These are phyloP conservation scores for Pseudozyma flocculosa DNA, from an alignment of 1,284 basidiomycete genomes.

Conservation along the genomic window DNA sequence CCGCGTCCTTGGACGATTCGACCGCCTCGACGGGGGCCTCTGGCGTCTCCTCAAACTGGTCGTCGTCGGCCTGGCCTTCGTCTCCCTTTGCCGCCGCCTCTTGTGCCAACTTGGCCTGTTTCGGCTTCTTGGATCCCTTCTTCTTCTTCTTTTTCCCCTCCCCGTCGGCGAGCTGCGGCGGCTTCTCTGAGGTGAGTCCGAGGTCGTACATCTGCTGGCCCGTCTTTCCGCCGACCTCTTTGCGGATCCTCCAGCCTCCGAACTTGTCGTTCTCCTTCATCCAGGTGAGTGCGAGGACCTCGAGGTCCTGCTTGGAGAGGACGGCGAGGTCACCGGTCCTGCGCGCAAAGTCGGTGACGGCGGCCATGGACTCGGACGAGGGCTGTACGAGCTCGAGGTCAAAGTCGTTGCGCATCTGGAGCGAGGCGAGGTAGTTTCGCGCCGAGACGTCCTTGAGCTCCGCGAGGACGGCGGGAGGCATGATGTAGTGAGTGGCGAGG, in stretches of 20 bases:
- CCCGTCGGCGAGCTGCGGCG: constrained; percentile 15
- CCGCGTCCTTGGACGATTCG: background rate
- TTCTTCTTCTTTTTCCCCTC: constrained; percentile 27
- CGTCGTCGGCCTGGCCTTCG: background rate
- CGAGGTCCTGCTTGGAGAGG: constrained; percentile 85
- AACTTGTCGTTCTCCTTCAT: constrained; percentile 68
- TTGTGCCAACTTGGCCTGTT: background rate
- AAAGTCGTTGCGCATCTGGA: constrained; percentile 41
- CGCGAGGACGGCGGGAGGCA: constrained; percentile 49
- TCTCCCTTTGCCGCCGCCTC: background rate
- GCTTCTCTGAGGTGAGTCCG: background rate
- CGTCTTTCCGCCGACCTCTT: constrained; percentile 58
- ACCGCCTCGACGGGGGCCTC: background rate
- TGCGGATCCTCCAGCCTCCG: constrained; percentile 62
- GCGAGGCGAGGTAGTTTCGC: constrained; percentile 48
- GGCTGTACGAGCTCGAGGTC: constrained; percentile 49
- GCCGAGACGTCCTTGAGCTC: constrained; percentile 53
- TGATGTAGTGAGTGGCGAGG: constrained; percentile 50
- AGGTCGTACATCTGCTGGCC: constrained; percentile 38
- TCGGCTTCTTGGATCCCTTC: constrained; percentile 20
- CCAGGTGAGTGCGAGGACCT: constrained; percentile 85
- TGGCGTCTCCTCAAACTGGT: background rate
- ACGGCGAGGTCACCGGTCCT: constrained; percentile 96
- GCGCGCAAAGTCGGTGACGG: constrained; percentile 87
- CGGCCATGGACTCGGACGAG: constrained; percentile 42